A percentile compares a stretch with the other conserved stretches of the same genome.
Evolutionary conservation across 805 yeast species (phyloP).

Genomic region (Kodamaea hsintzibuensis): DNA sequence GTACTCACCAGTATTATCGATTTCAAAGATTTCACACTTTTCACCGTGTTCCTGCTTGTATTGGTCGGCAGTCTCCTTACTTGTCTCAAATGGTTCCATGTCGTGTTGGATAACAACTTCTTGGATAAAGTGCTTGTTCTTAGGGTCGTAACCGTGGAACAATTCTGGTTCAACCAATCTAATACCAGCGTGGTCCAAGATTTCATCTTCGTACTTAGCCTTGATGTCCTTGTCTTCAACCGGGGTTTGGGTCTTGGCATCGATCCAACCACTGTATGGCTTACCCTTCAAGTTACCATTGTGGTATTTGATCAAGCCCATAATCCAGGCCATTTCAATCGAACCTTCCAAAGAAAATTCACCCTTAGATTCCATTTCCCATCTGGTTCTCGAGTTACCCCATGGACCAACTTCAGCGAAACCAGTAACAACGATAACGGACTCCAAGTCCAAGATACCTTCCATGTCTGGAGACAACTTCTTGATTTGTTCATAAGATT

Average conservation of each 20-base stretch:
- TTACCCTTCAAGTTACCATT: constrained; percentile 87
- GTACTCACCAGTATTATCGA: constrained; percentile 88
- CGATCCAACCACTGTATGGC: constrained; percentile 97
- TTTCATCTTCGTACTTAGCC: constrained; percentile 84
- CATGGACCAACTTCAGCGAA: constrained; percentile 99
- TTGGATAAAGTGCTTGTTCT: constrained; percentile 88
- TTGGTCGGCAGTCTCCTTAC: constrained; percentile 93
- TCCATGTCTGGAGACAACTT: constrained; percentile 70
- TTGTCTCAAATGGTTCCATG: constrained; percentile 91
- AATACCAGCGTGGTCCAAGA: constrained; percentile 93
- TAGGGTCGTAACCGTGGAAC: constrained; percentile 92
- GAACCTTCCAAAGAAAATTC: constrained; percentile 96
- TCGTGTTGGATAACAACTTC: constrained; percentile 97
- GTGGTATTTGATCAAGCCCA: constrained; percentile 96
- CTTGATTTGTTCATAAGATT: constrained; percentile 73
- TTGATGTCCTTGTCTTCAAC: constrained; percentile 95
- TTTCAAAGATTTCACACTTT: constrained; percentile 85
- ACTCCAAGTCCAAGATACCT: constrained; percentile 89
- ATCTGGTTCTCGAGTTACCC: constrained; percentile 98
- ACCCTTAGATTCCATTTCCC: constrained; percentile 98
- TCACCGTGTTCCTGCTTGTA: constrained; percentile 94
- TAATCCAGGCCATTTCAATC: constrained; percentile 99
- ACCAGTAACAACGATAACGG: constrained; percentile 94
- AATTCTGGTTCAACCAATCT: constrained; percentile 95
- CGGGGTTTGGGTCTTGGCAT: constrained; percentile 86